phyloP scores from a whole-genome alignment of 1,284 basidiomycete species.

The Stygiomarasmius scandens region DNA sequence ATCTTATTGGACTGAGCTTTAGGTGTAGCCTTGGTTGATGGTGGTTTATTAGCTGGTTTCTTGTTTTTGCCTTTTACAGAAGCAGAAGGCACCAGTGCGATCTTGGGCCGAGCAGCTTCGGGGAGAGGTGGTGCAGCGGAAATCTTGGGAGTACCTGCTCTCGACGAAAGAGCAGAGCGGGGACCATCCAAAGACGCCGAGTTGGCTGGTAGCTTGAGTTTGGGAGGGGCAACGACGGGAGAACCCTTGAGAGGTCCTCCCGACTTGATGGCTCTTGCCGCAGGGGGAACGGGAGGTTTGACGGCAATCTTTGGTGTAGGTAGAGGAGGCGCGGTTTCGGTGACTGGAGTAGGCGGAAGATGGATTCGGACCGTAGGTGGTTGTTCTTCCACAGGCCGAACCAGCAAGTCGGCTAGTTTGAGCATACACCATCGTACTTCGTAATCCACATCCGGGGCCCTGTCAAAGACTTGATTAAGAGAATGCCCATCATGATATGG shows the following conservation, averaged over 20 bases:
- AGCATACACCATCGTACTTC: conserved; percentile 91
- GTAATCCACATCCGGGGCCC: conserved; percentile 75
- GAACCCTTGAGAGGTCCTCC: conserved; percentile 42
- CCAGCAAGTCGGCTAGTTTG: conserved; percentile 90
- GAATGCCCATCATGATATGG: conserved; percentile 7
- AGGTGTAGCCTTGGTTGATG: conserved; percentile 41
- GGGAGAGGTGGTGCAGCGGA: conserved; percentile 24
- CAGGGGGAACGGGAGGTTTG: conserved; percentile 33
- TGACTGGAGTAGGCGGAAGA: conserved; percentile 76
- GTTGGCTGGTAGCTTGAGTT: conserved; percentile 50
- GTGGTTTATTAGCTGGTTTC: conserved; percentile 20
- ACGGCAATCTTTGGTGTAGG: conserved; percentile 52
- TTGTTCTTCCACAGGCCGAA: conserved; percentile 80
- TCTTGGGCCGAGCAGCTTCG: conserved; percentile 26
- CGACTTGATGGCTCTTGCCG: conserved; percentile 42
- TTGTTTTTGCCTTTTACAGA: conserved; percentile 40
- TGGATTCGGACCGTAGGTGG: conserved; percentile 88
- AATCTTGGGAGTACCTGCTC: conserved; percentile 17
- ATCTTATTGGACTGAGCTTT: conserved; percentile 85
- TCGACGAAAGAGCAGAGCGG: conserved; percentile 27
- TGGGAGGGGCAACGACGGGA: conserved; percentile 52
- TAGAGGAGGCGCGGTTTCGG: conserved; percentile 58
- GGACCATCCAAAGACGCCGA: conserved; percentile 29
- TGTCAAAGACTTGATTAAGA: conserved; percentile 32
- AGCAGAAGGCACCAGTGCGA: conserved; percentile 24